Base-by-base conservation (phyloP, 345 rosid species). In the Moricandia moricandioides region DNA sequence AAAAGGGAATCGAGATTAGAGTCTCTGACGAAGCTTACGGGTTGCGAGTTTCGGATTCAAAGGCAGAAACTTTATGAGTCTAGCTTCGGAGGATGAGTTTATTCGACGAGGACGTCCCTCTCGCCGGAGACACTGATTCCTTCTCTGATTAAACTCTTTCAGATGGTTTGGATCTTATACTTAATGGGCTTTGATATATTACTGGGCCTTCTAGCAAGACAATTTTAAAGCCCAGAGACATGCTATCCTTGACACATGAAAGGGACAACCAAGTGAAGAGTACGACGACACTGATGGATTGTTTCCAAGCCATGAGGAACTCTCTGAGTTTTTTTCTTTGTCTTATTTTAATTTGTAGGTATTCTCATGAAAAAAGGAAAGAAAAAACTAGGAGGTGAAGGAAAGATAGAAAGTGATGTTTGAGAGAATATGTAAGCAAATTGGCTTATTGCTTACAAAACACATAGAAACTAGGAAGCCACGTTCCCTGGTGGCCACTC, bases 211-310 rank as follows among this genome's bases (percentile, higher is more conserved):
- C 1, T 24, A 13, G 18, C 49, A 14, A 51, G 1, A 35, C 6
- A 52, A 16, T 29, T 73, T 1, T 0, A 55, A 39, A 73, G 71
- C 77, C 24, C 2, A 21, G 24, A 21, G 31, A 1, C 31, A 0
- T 29, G 83, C 88, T 74, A 74, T 83, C 87, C 85, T 12, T 71
- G 85, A 10, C 85, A 83, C 69, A 83, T 57, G 35, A 73, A 73
- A 30, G 85, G 88, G n/a, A 86, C 49, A 55, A 86, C 81, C 56
- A 86, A 86, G 74, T 86, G 89, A 75, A 82, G 82, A 31, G 76
- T 37, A 31, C 9, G 14, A 16, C 9, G 7, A 17, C 7, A 5
- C 14, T 67, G 62, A 10, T 69, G 35, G 35, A 5, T 40, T 12
- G 43, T 57, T 64, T 78, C 11, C 1, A 76, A 70, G 67, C 72